Conservation (phyloP, 208 protist species). For the Novymonas esmeraldas region DNA sequence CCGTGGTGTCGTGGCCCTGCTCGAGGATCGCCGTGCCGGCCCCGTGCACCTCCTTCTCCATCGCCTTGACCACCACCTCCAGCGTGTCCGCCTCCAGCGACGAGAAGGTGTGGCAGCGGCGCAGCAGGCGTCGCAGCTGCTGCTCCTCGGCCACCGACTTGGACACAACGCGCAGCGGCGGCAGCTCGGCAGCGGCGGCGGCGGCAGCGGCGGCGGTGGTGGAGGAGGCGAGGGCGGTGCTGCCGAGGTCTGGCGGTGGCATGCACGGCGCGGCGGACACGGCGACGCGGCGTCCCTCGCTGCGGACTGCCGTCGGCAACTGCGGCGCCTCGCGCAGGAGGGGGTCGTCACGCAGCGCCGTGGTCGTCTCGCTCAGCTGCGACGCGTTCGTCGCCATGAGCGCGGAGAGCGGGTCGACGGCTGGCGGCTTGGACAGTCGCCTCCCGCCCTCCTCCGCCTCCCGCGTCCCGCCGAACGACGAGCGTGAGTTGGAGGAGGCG, state of each 20-base stretch:
- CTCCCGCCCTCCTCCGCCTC: constrained; percentile 15
- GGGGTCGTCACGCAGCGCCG: constrained; percentile 24
- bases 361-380: constrained; percentile 18
- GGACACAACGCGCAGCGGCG: constrained; percentile 39
- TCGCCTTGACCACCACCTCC: constrained; percentile 51
- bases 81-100: constrained; percentile 58
- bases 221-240: background rate
- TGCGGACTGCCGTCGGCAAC: constrained; percentile 24
- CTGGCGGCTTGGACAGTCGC: background rate
- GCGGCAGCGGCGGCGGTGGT: constrained; percentile 1
- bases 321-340: constrained; percentile 16
- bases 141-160: constrained; percentile 51
- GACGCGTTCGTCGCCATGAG: constrained; percentile 18
- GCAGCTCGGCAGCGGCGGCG: constrained; percentile 36
- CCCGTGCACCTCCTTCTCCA: constrained; percentile 63
- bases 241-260: constrained; percentile 1
- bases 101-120: constrained; percentile 71
- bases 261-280: constrained; percentile 59
- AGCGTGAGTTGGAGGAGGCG: constrained; percentile 26
- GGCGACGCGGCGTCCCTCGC: constrained; percentile 58
- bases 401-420: constrained; percentile 14
- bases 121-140: constrained; percentile 52
- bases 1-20: constrained; percentile 63
- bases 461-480: constrained; percentile 7
- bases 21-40: constrained; percentile 72